Percentiles rank a stretch among this genome's conserved stretches.
Evolutionary conservation across 2,329 filamentous ascomycete species (phyloP).

Genomic region (Ophiostoma montium): DNA sequence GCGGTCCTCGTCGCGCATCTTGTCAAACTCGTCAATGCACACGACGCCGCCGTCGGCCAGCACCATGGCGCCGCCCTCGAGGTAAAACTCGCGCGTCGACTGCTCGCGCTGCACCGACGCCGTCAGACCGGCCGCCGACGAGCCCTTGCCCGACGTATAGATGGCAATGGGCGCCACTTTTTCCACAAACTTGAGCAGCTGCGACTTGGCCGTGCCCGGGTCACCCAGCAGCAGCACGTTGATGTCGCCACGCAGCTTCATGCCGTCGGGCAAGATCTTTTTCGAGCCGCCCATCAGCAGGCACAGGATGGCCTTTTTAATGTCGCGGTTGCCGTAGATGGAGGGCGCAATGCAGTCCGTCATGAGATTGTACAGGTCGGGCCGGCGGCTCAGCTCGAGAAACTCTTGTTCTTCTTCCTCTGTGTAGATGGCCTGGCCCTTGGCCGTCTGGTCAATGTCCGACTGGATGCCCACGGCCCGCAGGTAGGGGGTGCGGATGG

Average conservation of each 20-base stretch:
- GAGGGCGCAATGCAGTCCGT: slow-evolving; percentile 89
- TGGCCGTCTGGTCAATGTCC: slow-evolving; percentile 77
- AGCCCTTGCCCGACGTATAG: slow-evolving; percentile 97
- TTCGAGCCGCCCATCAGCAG: slow-evolving; percentile 89
- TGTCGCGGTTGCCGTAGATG: slow-evolving; percentile 90
- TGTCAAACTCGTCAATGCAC: slow-evolving; percentile 98
- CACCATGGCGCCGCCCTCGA: slow-evolving; percentile 97
- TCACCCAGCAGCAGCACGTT: slow-evolving; percentile 95
- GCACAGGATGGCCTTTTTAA: slow-evolving; percentile 95
- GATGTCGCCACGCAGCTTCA: slow-evolving; percentile 95
- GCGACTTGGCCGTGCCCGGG: slow-evolving; percentile 94
- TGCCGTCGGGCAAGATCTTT: slow-evolving; percentile 93
- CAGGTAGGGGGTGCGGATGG: slow-evolving; percentile 89
- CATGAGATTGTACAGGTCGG: slow-evolving; percentile 86
- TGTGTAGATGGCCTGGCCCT: slow-evolving; percentile 70
- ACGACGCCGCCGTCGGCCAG: slow-evolving; percentile 93
- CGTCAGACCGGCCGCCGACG: slow-evolving; percentile 91
- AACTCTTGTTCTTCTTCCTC: slow-evolving; percentile 98
- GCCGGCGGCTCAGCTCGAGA: slow-evolving; percentile 71
- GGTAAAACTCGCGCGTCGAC: slow-evolving; percentile 86
- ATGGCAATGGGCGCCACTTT: slow-evolving; percentile 94
- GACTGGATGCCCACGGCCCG: slow-evolving; percentile 85
- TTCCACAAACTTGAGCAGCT: slow-evolving; percentile 93
- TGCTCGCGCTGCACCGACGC: slow-evolving; percentile 92
- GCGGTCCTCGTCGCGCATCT: slow-evolving; percentile 96